These are phyloP conservation scores for Zychaea mexicana DNA, from an alignment of 371 early-diverging fungal species.

Conservation along the genomic window DNA sequence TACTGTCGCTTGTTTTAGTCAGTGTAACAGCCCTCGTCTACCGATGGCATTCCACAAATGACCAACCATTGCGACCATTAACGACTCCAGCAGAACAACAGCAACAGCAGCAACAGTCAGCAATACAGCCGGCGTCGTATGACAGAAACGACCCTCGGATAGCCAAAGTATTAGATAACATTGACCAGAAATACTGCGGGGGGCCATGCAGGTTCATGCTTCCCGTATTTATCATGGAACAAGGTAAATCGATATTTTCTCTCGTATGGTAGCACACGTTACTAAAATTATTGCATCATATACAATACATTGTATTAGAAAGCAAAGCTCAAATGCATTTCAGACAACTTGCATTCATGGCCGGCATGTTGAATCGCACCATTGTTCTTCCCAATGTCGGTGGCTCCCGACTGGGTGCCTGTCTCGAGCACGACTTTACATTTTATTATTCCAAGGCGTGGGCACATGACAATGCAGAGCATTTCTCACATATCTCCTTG, in stretches of 20 bases:
- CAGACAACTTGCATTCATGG: conserved; percentile 35
- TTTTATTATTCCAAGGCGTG: conserved; percentile 33
- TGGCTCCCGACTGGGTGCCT: conserved; percentile 35
- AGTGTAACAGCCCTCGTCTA: conserved; percentile 13
- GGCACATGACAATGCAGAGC: conserved; percentile 17
- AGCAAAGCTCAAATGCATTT: conserved; percentile 44
- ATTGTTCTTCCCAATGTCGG: conserved; percentile 38
- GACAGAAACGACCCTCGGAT: conserved; percentile 18
- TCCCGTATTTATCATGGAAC: conserved; percentile 36
- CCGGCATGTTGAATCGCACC: conserved; percentile 34
- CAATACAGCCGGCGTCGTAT: background rate
- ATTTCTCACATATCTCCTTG: conserved; percentile 31
- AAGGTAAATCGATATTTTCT: conserved; percentile 25
- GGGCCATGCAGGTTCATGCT: conserved; percentile 37
- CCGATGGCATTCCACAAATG: conserved; percentile 9
- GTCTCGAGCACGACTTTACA: conserved; percentile 27
- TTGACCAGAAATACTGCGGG: conserved; percentile 40
- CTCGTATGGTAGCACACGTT: background rate
- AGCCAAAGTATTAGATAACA: conserved; percentile 1
- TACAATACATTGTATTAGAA: conserved; percentile 22
- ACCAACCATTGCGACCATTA: background rate
- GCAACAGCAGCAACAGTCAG: background rate
- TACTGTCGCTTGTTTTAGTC: conserved; percentile 5
- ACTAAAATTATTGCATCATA: background rate
- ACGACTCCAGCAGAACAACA: background rate